Evolutionary conservation across 192 early-diverging fungal genomes (phyloP), one percentile per base, ranked within the genome.

Genomic region (Funneliformis geosporum): DNA sequence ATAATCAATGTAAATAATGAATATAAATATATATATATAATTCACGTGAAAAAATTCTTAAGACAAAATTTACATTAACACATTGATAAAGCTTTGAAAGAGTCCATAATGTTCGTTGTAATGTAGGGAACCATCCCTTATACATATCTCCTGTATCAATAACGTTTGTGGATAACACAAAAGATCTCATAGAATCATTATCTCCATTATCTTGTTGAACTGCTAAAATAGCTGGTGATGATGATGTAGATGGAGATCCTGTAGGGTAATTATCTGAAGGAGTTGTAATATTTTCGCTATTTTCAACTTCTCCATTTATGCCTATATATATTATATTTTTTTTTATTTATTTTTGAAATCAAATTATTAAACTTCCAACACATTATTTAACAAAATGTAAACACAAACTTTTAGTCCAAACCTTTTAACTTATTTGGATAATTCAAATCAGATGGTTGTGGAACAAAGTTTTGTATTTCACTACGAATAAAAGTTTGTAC

Each of bases 41-140:
- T 23, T 60, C 12, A 11, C 33, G 28, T 16, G 33, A 42, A 33
- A 33, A 67, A 38, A 42, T 39, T 59, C 33, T 33, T 18, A 61
- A 44, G 16, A 44, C 3, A 27, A 39, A 47, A 70, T 78, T 25
- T 84, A 94, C 92, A 76, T 93, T 89, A 16, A 96, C 89, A 66
- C 88, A 88, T 38, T 86, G 88, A 79, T 95, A 95, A 23, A 96
- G 84, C 82, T 95, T 96, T 55, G 91, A 90, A 47, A 96, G 84
- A 39, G 96, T 83, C 87, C 92, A 95, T 25, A 96, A 84, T 11
- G 95, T 94, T 73, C 90, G 89, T 73, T 95, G 92, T 59, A 95
- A 80, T 8, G 95, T 93, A 5, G 95, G 95, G 77, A 89, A 96
- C 93, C 94, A 96, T 67, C 92, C 91, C 38, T 73, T 75, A 64